These are phyloP conservation scores for Tagetes erecta DNA, from an alignment of 129 eudicot species.

Conservation along the genomic window DNA sequence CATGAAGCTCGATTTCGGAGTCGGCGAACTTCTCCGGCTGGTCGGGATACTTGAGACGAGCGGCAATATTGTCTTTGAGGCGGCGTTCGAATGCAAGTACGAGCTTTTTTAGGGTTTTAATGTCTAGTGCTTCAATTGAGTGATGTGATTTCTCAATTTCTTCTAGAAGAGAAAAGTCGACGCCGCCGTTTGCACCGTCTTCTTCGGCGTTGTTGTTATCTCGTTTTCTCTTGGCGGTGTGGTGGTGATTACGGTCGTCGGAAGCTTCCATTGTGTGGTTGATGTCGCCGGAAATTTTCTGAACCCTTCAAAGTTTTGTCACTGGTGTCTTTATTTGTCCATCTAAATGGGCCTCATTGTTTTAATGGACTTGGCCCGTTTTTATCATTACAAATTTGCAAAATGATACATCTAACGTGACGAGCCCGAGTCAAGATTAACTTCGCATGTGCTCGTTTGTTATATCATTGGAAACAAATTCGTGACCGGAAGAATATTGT, in stretches of 20 bases:
- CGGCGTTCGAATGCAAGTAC: slow-evolving; percentile 90
- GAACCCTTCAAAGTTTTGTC: slow-evolving; percentile 18
- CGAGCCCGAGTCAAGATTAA: too few species aligned
- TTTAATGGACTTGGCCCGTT: slow-evolving; percentile 14
- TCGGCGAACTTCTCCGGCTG: slow-evolving; percentile 96
- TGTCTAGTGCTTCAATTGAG: slow-evolving; percentile 67
- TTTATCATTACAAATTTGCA: too few species aligned
- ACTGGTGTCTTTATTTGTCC: not conserved
- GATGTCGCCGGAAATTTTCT: slow-evolving; percentile 19
- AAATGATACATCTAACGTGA: too few species aligned
- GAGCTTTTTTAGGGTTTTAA: slow-evolving; percentile 82
- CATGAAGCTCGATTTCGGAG: slow-evolving; percentile 92
- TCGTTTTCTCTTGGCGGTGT: slow-evolving; percentile 54
- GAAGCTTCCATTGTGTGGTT: slow-evolving; percentile 34
- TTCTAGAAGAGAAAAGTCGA: slow-evolving; percentile 64
- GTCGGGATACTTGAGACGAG: slow-evolving; percentile 90
- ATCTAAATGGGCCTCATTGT: slow-evolving; percentile 19
- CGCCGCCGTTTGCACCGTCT: slow-evolving; percentile 34
- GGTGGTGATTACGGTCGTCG: slow-evolving; percentile 37
- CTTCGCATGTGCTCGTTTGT: too few species aligned
- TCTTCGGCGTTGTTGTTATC: slow-evolving; percentile 24
- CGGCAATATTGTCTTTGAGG: slow-evolving; percentile 85
- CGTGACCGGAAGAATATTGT: too few species aligned
- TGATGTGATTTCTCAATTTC: slow-evolving; percentile 66
- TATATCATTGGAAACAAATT: too few species aligned